Evolutionary conservation across 1,284 basidiomycete species (phyloP).

Genomic region (Rugosomyces carneus): DNA sequence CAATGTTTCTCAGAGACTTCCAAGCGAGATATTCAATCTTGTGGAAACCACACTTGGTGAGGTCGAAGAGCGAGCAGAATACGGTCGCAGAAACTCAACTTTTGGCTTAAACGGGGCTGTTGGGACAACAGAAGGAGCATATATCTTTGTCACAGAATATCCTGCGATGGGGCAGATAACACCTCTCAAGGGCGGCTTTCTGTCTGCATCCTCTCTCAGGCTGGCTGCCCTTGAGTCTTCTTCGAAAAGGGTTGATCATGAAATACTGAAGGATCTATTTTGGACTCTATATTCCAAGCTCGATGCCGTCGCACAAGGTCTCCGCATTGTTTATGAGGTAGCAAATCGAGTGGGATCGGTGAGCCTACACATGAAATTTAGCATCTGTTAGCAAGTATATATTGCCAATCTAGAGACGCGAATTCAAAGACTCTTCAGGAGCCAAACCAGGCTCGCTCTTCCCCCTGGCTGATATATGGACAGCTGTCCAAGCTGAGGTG

Average conservation of each 20-base stretch:
- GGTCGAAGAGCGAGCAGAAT: slow-evolving; percentile 83
- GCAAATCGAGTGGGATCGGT: slow-evolving; percentile 84
- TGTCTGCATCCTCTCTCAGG: slow-evolving; percentile 51
- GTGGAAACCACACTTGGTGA: slow-evolving; percentile 89
- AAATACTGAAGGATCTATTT: slow-evolving; percentile 89
- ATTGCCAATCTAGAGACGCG: slow-evolving; percentile 56
- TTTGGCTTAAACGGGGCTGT: slow-evolving; percentile 29
- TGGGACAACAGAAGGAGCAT: slow-evolving; percentile 40
- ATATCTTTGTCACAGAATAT: slow-evolving; percentile 41
- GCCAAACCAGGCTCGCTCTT: slow-evolving; percentile 69
- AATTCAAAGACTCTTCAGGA: slow-evolving; percentile 81
- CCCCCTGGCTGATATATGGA: slow-evolving; percentile 88
- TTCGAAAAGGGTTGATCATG: slow-evolving; percentile 72
- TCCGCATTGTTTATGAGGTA: slow-evolving; percentile 90
- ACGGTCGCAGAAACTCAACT: slow-evolving; percentile 52
- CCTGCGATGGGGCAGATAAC: slow-evolving; percentile 19
- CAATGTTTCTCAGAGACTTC: slow-evolving; percentile 76
- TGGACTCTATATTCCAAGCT: slow-evolving; percentile 98
- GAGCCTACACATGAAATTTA: slow-evolving; percentile 24
- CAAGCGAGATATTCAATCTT: slow-evolving; percentile 80
- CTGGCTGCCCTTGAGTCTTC: slow-evolving; percentile 76
- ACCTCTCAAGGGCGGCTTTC: slow-evolving; percentile 22
- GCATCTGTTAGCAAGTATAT: slow-evolving; percentile 2
- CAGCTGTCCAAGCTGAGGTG: slow-evolving; percentile 87
- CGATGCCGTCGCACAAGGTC: slow-evolving; percentile 90